Base-by-base conservation (phyloP, 2,329 filamentous ascomycete species). In the Aspergillus awamori region DNA sequence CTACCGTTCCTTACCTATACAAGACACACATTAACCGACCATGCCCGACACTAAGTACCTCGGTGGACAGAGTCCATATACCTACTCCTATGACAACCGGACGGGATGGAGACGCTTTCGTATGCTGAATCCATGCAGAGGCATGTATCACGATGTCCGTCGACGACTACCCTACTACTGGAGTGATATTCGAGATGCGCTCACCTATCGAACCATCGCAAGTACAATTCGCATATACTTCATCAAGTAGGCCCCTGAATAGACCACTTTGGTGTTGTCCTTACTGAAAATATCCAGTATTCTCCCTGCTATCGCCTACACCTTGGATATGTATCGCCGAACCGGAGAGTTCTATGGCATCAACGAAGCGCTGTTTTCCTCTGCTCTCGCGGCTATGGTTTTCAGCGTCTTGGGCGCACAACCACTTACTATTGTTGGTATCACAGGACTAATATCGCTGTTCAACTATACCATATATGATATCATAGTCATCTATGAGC, bases 391-490 rank as follows among this genome's bases (percentile, higher is more conserved):
- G 2, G 82, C 82, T 3, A 79, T 85, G 65, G 79, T 86, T 1
- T 86, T 86, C 70, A 84, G 81, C 65, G 67, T 81, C 5, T 67
- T 85, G 2, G 77, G 77, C 22, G 82, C 79, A 30, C 84, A 86
- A 66, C 84, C 84, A 0, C 70, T 86, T 47, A 86, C 83, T 3
- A 83, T 86, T 17, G 83, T 86, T 15, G 84, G 84, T 5, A 82
- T 86, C 39, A 86, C 83, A 4, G 84, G 84, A 62, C 70, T 83
- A 26, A 84, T 84, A 39, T 81, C 79, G 2, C 69, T 84, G 0
- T 86, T 87, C 76, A 86, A 86, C 68, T 86, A 84, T 66, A 87
- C 84, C 24, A 85, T 85, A 63, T 86, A 84, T 71, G 82, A 86
- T 60, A 86, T 86, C 57, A 77, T 85, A 48, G 72, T 71, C 26